A percentile compares a stretch with the other conserved stretches of the same genome.
These are phyloP conservation scores for Saccharomycopsis capsularis DNA, from an alignment of 805 yeast species.

Conservation along the genomic window DNA sequence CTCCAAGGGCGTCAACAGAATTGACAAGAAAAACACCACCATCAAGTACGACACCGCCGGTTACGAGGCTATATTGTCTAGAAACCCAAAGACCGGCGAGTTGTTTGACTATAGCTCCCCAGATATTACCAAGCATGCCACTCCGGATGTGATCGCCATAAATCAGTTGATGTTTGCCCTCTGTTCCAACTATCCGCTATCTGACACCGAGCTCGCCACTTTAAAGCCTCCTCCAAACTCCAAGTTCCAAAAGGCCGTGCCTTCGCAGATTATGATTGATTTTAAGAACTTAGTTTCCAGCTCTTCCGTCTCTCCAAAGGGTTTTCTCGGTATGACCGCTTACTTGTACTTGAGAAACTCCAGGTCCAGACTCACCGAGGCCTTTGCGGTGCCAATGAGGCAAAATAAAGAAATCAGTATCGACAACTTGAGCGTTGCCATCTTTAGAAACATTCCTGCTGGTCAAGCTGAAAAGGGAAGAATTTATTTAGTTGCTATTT, in stretches of 20 bases:
- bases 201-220: slow-evolving; percentile 30
- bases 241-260: slow-evolving; percentile 42
- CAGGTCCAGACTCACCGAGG: slow-evolving; percentile 63
- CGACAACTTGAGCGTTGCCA: slow-evolving; percentile 69
- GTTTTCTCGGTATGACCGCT: slow-evolving; percentile 65
- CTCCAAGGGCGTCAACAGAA: slow-evolving; percentile 30
- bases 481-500: slow-evolving; percentile 66
- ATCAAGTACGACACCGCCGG: slow-evolving; percentile 49
- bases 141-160: slow-evolving; percentile 55
- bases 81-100: slow-evolving; percentile 56
- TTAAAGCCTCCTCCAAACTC: slow-evolving; percentile 41
- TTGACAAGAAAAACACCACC: slow-evolving; percentile 27
- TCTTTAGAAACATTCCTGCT: slow-evolving; percentile 70
- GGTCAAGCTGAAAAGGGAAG: slow-evolving; percentile 56
- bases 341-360: slow-evolving; percentile 63
- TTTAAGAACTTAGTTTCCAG: slow-evolving; percentile 62
- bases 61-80: slow-evolving; percentile 57
- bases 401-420: slow-evolving; percentile 48
- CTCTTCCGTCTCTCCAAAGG: slow-evolving; percentile 53
- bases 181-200: slow-evolving; percentile 61
- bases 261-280: slow-evolving; percentile 63
- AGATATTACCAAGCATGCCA: slow-evolving; percentile 28
- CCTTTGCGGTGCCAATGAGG: slow-evolving; percentile 62
- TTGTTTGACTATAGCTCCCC: slow-evolving; percentile 35
- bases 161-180: slow-evolving; percentile 67